phyloP scores from a whole-genome alignment of 345 rosid species.

The Salix arbutifolia region DNA sequence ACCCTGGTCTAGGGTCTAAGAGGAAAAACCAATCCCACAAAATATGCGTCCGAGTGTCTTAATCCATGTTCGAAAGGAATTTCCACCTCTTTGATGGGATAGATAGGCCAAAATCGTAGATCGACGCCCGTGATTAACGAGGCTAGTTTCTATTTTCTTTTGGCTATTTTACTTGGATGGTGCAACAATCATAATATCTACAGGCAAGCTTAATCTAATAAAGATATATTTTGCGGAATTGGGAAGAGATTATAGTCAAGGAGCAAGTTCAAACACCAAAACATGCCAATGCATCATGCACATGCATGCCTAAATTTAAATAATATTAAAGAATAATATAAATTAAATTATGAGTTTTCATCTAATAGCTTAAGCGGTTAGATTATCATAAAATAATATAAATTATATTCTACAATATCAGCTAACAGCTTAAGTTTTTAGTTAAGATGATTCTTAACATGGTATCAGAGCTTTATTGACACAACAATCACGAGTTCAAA shows the following conservation, averaged over 20 bases:
- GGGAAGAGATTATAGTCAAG: not conserved
- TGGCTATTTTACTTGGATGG: not conserved
- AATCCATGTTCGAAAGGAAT: not conserved
- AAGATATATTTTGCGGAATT: not conserved
- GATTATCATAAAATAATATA: too few relatives aligned
- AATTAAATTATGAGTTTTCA: too few relatives aligned
- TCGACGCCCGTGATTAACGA: not conserved
- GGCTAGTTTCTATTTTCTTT: not conserved
- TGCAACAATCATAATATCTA: not conserved
- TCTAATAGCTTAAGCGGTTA: too few relatives aligned
- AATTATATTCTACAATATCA: rapidly evolving
- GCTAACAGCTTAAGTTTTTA: too few relatives aligned
- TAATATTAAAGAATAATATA: too few relatives aligned
- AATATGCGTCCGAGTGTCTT: too few relatives aligned
- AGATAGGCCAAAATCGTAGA: not conserved
- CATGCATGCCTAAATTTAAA: conserved; percentile 3
- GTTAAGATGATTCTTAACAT: too few relatives aligned
- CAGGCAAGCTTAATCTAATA: not conserved
- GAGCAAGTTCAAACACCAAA: conserved; percentile 10
- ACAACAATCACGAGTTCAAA: too few relatives aligned
- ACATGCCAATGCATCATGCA: conserved; percentile 7
- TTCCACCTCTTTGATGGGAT: not conserved
- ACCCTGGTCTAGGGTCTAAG: conserved; percentile 6
- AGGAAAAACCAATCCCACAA: not conserved
- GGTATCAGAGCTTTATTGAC: too few relatives aligned